phyloP scores from a whole-genome alignment of 345 rosid species.

The Clarkia xantiana region DNA sequence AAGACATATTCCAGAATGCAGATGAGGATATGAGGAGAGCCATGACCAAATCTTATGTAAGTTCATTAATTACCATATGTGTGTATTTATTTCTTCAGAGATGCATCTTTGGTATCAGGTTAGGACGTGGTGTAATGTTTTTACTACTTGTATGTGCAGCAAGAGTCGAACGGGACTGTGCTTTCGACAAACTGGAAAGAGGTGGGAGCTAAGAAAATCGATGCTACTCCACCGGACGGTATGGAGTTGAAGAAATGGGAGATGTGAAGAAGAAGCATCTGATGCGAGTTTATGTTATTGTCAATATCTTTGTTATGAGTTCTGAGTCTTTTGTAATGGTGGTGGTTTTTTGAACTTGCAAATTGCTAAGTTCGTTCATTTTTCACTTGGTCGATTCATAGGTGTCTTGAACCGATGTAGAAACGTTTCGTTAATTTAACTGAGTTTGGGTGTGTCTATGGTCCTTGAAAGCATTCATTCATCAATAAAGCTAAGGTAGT shows the following conservation, averaged over 20 bases:
- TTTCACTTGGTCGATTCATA: too few relatives aligned
- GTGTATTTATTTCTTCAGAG: neutral
- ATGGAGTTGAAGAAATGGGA: slow-evolving; percentile 83
- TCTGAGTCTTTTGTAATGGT: too few relatives aligned
- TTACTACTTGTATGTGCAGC: slow-evolving; percentile 16
- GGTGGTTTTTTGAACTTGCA: too few relatives aligned
- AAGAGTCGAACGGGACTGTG: slow-evolving; percentile 68
- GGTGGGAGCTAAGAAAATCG: slow-evolving; percentile 65
- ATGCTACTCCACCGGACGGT: slow-evolving; percentile 65
- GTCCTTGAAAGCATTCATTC: too few relatives aligned
- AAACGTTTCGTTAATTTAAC: too few relatives aligned
- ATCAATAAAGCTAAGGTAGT: too few relatives aligned
- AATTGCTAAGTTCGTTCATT: too few relatives aligned
- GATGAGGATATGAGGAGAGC: slow-evolving; percentile 71
- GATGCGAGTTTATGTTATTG: neutral
- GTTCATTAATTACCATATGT: slow-evolving; percentile 3
- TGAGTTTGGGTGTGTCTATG: too few relatives aligned
- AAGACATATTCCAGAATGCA: slow-evolving; percentile 42
- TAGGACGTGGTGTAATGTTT: too few relatives aligned
- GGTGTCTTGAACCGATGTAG: too few relatives aligned
- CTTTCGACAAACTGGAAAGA: slow-evolving; percentile 79
- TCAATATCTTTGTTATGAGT: too few relatives aligned
- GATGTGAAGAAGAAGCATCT: neutral
- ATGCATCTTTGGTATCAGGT: neutral
- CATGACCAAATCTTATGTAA: slow-evolving; percentile 70